These are phyloP conservation scores for Colletotrichum tabaci DNA, from an alignment of 2,329 filamentous ascomycete genomes.

Conservation along the genomic window DNA sequence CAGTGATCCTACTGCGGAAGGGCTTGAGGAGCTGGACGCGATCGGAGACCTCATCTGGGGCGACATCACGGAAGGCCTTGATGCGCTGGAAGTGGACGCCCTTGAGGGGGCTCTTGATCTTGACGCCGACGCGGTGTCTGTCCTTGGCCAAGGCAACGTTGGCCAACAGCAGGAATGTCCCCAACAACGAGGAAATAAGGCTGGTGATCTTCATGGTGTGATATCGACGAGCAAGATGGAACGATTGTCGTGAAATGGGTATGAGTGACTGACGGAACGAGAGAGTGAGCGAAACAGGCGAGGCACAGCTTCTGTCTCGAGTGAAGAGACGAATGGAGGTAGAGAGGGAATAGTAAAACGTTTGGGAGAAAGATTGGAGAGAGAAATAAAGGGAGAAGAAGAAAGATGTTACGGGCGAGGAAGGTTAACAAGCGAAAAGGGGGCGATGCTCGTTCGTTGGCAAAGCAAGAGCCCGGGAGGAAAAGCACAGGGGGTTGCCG, in stretches of 20 bases:
- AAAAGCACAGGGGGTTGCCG: constrained; percentile 12
- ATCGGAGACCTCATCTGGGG: constrained; percentile 48
- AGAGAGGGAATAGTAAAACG: background rate
- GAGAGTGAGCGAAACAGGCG: constrained; percentile 10
- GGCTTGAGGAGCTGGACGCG: constrained; percentile 53
- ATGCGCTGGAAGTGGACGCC: constrained; percentile 56
- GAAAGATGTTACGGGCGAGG: background rate
- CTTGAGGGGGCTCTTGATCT: constrained; percentile 54
- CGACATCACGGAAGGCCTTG: constrained; percentile 48
- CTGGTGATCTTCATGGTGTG: constrained; percentile 36
- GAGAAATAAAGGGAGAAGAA: background rate
- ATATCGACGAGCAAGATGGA: background rate
- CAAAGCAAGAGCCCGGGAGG: background rate
- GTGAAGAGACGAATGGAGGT: background rate
- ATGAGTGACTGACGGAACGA: constrained; percentile 17
- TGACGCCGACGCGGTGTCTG: constrained; percentile 37
- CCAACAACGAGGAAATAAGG: constrained; percentile 26
- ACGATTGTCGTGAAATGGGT: constrained; percentile 24
- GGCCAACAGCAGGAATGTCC: constrained; percentile 18
- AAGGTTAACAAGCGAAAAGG: background rate
- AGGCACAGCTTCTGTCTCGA: background rate
- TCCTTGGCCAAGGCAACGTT: constrained; percentile 24
- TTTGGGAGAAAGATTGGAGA: background rate
- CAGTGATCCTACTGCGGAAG: constrained; percentile 46
- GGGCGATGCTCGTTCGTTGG: background rate